These are phyloP conservation scores for Lactarius trivialis DNA, from an alignment of 768 basidiomycete genomes.

Conservation along the genomic window DNA sequence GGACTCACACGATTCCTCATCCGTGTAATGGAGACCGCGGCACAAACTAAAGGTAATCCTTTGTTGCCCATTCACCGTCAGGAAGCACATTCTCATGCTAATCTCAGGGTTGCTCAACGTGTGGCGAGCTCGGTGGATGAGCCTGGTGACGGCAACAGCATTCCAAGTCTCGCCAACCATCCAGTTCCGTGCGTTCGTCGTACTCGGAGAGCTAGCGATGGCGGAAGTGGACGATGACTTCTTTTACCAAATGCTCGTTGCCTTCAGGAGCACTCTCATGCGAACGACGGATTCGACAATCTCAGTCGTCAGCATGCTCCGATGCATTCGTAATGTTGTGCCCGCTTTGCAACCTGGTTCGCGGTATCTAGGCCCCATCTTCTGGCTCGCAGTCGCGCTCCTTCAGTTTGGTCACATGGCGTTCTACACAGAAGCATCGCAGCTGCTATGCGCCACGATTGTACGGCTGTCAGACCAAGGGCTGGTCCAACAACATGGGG, in stretches of 20 bases:
- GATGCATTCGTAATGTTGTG: slow-evolving; percentile 74
- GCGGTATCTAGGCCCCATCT: slow-evolving; percentile 65
- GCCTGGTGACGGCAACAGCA: slow-evolving; percentile 77
- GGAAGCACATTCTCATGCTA: slow-evolving; percentile 17
- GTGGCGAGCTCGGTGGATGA: slow-evolving; percentile 94
- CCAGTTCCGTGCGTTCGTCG: slow-evolving; percentile 83
- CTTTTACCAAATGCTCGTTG: slow-evolving; percentile 87
- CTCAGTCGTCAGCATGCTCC: slow-evolving; percentile 80
- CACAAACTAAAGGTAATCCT: slow-evolving; percentile 60
- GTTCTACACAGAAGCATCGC: slow-evolving; percentile 62
- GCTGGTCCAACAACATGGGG: slow-evolving; percentile 47
- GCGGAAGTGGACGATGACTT: slow-evolving; percentile 90
- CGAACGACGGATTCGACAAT: slow-evolving; percentile 66
- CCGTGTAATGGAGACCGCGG: slow-evolving; percentile 54
- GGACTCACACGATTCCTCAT: slow-evolving; percentile 55
- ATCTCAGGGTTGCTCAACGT: slow-evolving; percentile 66
- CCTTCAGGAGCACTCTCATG: slow-evolving; percentile 64
- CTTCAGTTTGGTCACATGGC: slow-evolving; percentile 70
- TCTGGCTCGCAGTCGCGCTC: slow-evolving; percentile 85
- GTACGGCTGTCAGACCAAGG: slow-evolving; percentile 58
- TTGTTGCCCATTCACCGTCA: not conserved
- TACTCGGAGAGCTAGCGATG: slow-evolving; percentile 73
- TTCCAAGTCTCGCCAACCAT: slow-evolving; percentile 85
- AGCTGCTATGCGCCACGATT: slow-evolving; percentile 58
- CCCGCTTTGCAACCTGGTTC: slow-evolving; percentile 63